Evolutionary conservation across 306 rosid species (phyloP).

Genomic region (Ochetophila trinervis): DNA sequence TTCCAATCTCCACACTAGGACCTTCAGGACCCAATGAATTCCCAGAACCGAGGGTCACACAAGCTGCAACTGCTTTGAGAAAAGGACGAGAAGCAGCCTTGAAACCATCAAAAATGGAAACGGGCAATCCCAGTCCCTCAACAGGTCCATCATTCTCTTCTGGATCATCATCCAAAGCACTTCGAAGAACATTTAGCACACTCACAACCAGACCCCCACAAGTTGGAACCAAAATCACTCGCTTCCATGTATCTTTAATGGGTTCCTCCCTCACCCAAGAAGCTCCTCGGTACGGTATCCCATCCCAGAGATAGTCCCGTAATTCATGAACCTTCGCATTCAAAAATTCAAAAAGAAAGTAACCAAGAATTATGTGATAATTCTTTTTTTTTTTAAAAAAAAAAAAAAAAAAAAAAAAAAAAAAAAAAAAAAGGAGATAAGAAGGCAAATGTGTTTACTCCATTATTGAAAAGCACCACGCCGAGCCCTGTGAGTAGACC

Average conservation of each 20-base stretch:
- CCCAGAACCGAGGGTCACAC: constrained; percentile 82
- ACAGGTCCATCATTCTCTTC: constrained; percentile 6
- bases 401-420: background rate
- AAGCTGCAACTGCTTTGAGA: constrained; percentile 68
- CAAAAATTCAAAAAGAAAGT: background rate
- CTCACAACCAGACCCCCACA: constrained; percentile 67
- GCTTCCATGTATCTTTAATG: constrained; percentile 50
- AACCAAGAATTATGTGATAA: background rate
- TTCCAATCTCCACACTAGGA: constrained; percentile 85
- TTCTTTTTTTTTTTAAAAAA: background rate
- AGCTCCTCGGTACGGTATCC: constrained; percentile 73
- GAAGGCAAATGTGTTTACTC: constrained; percentile 33
- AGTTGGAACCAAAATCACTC: constrained; percentile 72
- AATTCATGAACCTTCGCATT: constrained; percentile 64
- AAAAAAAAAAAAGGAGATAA: background rate
- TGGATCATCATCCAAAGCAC: constrained; percentile 26
- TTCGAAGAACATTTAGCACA: constrained; percentile 45
- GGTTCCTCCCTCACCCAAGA: constrained; percentile 83
- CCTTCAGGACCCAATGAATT: constrained; percentile 94
- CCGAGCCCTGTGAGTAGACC: constrained; percentile 88
- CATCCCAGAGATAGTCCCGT: constrained; percentile 76
- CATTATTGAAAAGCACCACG: constrained; percentile 70
- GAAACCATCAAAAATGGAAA: constrained; percentile 31
- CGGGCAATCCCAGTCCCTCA: constrained; percentile 21
- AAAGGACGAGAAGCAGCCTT: constrained; percentile 57